Evolutionary conservation across 164 flowering plant species (phyloP).

Genomic region (Nymphaea colorata): DNA sequence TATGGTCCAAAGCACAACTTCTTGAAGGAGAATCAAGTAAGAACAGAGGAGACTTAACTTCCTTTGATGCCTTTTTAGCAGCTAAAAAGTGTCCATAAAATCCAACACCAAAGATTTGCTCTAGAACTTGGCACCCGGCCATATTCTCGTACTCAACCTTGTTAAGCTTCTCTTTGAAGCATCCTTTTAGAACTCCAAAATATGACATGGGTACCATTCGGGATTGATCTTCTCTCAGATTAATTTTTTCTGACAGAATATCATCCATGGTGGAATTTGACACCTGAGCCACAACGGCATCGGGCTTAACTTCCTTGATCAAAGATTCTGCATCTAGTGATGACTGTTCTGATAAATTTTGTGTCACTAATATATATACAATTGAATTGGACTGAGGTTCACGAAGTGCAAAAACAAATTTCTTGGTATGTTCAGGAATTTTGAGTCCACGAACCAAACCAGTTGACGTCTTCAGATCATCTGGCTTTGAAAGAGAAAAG

Average conservation of each 20-base stretch:
- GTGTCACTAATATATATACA: slow-evolving; percentile 57
- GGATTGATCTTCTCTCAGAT: background rate
- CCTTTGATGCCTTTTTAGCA: slow-evolving; percentile 61
- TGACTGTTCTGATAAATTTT: slow-evolving; percentile 72
- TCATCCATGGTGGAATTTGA: slow-evolving; percentile 16
- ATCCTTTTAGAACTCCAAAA: slow-evolving; percentile 48
- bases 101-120: slow-evolving; percentile 69
- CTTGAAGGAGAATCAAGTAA: slow-evolving; percentile 51
- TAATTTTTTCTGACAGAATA: slow-evolving; percentile 9
- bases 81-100: slow-evolving; percentile 64
- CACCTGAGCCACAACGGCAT: slow-evolving; percentile 62
- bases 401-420: slow-evolving; percentile 58
- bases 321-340: slow-evolving; percentile 55
- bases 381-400: slow-evolving; percentile 47
- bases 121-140: slow-evolving; percentile 61
- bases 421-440: slow-evolving; percentile 58
- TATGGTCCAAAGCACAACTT: slow-evolving; percentile 2
- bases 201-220: slow-evolving; percentile 50
- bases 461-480: slow-evolving; percentile 51
- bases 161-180: slow-evolving; percentile 49
- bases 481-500: slow-evolving; percentile 23
- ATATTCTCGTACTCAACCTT: slow-evolving; percentile 57
- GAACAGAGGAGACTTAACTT: slow-evolving; percentile 54
- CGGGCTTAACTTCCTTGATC: slow-evolving; percentile 56
- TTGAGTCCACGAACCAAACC: slow-evolving; percentile 37